These are phyloP conservation scores for Anacardium occidentale DNA, from an alignment of 345 rosid species.

Conservation along the genomic window DNA sequence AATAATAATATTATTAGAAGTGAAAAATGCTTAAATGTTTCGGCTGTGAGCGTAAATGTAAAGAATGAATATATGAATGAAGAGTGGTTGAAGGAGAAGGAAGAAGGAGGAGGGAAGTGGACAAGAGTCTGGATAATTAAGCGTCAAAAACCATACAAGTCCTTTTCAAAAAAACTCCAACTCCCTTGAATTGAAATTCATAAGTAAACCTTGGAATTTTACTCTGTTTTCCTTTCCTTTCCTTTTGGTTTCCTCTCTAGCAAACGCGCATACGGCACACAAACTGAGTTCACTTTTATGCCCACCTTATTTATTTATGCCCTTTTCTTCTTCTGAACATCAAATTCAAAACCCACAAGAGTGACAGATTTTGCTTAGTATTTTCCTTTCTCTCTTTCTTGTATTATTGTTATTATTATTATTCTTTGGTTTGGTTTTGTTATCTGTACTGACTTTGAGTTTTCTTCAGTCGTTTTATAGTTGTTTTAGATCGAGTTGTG, in stretches of 20 bases:
- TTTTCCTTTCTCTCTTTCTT: too few species aligned
- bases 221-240: not conserved
- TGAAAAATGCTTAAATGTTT: too few species aligned
- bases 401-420: slow-evolving; percentile 5
- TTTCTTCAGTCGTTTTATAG: not conserved
- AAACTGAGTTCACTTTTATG: not conserved
- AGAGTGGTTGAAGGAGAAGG: too few species aligned
- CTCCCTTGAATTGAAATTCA: too few species aligned
- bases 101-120: too few species aligned
- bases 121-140: too few species aligned
- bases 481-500: slow-evolving; percentile 6
- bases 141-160: not conserved
- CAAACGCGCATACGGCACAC: slow-evolving; percentile 30
- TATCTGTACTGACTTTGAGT: not conserved
- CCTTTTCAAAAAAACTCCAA: not conserved
- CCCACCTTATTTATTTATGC: too few species aligned
- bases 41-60: too few species aligned
- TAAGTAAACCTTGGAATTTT: slow-evolving; percentile 16
- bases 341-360: not conserved
- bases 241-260: too few species aligned
- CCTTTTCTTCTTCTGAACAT: not conserved
- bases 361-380: not conserved
- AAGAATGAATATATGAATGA: too few species aligned
- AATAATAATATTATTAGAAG: too few species aligned
- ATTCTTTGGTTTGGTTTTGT: slow-evolving; percentile 8